phyloP scores from a whole-genome alignment of 768 basidiomycete genomes.

The Suillus discolor region DNA sequence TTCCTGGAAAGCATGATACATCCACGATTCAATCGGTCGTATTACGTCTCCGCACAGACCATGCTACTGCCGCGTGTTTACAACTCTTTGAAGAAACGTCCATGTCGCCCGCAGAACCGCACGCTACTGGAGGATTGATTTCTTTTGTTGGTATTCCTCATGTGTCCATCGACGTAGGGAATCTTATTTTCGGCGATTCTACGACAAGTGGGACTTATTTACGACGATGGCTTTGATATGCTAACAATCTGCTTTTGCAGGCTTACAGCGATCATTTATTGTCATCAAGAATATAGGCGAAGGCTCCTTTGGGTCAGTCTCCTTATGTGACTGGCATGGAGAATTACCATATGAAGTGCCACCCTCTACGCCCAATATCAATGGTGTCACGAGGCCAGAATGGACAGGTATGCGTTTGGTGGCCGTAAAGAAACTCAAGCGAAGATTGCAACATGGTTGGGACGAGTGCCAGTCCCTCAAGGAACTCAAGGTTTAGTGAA shows the following conservation, averaged over 20 bases:
- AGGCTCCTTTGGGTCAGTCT: slow-evolving; percentile 98
- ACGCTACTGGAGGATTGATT: slow-evolving; percentile 25
- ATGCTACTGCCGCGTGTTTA: background rate
- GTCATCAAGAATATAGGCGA: slow-evolving; percentile 96
- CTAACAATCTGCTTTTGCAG: slow-evolving; percentile 42
- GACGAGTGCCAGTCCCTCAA: slow-evolving; percentile 93
- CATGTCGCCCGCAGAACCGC: background rate
- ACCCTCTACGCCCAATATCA: slow-evolving; percentile 92
- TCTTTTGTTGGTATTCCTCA: slow-evolving; percentile 74
- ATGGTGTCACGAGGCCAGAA: slow-evolving; percentile 86
- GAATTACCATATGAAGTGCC: slow-evolving; percentile 86
- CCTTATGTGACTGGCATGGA: slow-evolving; percentile 99
- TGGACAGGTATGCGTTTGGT: slow-evolving; percentile 94
- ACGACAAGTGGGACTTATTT: slow-evolving; percentile 60
- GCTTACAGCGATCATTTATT: slow-evolving; percentile 85
- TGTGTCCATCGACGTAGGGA: slow-evolving; percentile 67
- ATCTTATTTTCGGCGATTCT: slow-evolving; percentile 71
- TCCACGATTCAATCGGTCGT: background rate
- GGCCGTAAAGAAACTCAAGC: slow-evolving; percentile 98
- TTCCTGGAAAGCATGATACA: background rate
- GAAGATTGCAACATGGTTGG: slow-evolving; percentile 97
- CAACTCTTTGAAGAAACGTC: background rate
- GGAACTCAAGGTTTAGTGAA: slow-evolving; percentile 77
- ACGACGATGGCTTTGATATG: slow-evolving; percentile 10
- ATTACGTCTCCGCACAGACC: background rate